These are phyloP conservation scores for Penicillium goetzii DNA, from an alignment of 495 filamentous ascomycete genomes.

Conservation along the genomic window DNA sequence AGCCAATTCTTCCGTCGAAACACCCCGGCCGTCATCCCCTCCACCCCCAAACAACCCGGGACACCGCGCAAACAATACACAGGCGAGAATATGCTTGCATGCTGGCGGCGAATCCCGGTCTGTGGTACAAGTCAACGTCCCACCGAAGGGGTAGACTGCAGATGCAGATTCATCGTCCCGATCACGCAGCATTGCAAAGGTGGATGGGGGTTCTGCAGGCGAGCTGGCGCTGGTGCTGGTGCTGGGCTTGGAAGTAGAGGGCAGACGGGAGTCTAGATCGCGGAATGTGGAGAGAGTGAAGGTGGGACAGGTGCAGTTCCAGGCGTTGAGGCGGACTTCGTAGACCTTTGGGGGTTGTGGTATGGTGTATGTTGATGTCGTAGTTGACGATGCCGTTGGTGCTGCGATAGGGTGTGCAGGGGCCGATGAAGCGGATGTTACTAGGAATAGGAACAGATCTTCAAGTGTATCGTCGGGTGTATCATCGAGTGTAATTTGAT, in stretches of 20 bases:
- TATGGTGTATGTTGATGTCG: constrained; percentile 28
- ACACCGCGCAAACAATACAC: constrained; percentile 74
- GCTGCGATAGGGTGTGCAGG: constrained; percentile 28
- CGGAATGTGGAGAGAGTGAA: constrained; percentile 75
- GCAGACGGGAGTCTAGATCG: constrained; percentile 20
- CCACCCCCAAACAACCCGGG: constrained; percentile 57
- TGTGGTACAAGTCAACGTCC: constrained; percentile 42
- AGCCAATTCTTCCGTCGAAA: constrained; percentile 67
- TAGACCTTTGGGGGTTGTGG: constrained; percentile 51
- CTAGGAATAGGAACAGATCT: constrained; percentile 42
- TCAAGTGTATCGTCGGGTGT: constrained; percentile 1
- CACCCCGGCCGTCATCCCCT: constrained; percentile 55
- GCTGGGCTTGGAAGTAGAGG: not conserved
- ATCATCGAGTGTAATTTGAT: constrained; percentile 1
- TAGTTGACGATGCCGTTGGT: not conserved
- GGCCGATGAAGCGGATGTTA: constrained; percentile 51
- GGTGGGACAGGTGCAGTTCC: constrained; percentile 87
- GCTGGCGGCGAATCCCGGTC: constrained; percentile 55
- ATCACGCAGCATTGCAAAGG: constrained; percentile 12
- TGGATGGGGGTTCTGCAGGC: constrained; percentile 15
- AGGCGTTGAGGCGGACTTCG: constrained; percentile 72
- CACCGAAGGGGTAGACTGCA: constrained; percentile 54
- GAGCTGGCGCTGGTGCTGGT: not conserved
- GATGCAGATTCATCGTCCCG: constrained; percentile 6
- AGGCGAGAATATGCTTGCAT: constrained; percentile 91